Base-by-base conservation (phyloP, 305 asterid genomes). In the Rubia peregrina region DNA sequence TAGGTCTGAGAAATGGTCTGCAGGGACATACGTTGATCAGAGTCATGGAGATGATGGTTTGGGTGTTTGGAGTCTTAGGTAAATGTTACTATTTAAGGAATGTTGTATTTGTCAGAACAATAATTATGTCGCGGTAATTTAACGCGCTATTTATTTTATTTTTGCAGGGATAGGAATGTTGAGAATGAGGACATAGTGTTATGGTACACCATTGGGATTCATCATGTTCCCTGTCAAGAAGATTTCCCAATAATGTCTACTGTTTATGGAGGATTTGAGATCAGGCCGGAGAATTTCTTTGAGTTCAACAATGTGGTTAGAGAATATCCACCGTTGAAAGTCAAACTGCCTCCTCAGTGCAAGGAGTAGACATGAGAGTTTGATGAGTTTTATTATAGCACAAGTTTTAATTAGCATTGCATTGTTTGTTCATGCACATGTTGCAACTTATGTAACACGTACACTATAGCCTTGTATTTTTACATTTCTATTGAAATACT, bases 221-320 rank as follows among this genome's bases (percentile, higher is more conserved):
- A 89, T 75, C 92, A 87, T 78, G 74, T 44, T 61, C 92, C 90
- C 38, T 71, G 11, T 75, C 90, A 86, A 46, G 95, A 90, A 79
- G 89, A 90, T 80, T 90, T 83, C 62, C 95, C 90, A 0, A 33
- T 90, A 65, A 90, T 90, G 96, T 81, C 96, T 24, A 85, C 89
- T 0, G 6, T 86, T 40, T 73, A 48, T 10, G 67, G 70, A 14
- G 74, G 81, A 0, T 90, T 90, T 62, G 90, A 86, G 80, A 87
- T 90, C 21, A 77, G 75, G 51, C 92, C 95, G 0, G 42, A 79
- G 11, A 90, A 88, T 70, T 90, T 88, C 76, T 90, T 90, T 61
- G 89, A 85, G 73, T 83, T 74, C 41, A 86, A 90, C 78, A 60
- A 60, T 5, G 65, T 60, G 16, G 65, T 60, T 16, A 60, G 26